Evolutionary conservation across 2,329 filamentous ascomycete genomes (phyloP).

Genomic region (Penicillium hesseltinei): DNA sequence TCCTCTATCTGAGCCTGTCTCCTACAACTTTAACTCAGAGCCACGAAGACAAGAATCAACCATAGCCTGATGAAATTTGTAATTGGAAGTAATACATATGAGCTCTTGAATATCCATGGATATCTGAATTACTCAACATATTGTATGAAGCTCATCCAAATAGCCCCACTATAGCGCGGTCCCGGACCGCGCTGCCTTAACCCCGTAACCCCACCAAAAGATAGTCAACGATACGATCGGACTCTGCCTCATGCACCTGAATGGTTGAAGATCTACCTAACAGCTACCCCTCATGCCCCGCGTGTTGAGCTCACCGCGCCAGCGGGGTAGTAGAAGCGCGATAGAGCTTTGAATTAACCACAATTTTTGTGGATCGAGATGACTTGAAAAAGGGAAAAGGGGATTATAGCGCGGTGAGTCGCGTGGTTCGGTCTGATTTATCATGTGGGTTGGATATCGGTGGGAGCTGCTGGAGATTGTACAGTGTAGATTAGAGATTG

Average conservation of each 20-base stretch:
- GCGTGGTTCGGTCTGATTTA: not conserved
- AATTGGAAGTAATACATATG: not conserved
- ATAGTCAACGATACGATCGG: not conserved
- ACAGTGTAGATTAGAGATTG: not conserved
- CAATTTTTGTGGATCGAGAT: not conserved
- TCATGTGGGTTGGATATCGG: not conserved
- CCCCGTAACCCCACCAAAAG: not conserved
- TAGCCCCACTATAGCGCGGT: conserved; percentile 3
- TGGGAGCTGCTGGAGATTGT: not conserved
- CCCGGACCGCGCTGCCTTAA: conserved; percentile 4
- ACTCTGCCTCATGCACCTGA: not conserved
- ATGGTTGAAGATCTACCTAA: not conserved
- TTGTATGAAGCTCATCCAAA: not conserved
- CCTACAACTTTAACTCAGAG: not conserved
- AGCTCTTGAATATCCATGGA: not conserved
- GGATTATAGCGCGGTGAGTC: not conserved
- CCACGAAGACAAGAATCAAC: not conserved
- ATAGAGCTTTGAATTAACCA: not conserved
- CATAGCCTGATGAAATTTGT: not conserved
- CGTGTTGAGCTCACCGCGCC: not conserved
- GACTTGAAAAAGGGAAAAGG: not conserved
- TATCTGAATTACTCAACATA: not conserved
- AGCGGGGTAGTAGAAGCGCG: conserved; percentile 3
- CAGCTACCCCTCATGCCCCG: conserved; percentile 6
- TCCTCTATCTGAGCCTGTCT: not conserved